Base-by-base conservation (phyloP, 495 filamentous ascomycete genomes). In the Penicillium egyptiacum region DNA sequence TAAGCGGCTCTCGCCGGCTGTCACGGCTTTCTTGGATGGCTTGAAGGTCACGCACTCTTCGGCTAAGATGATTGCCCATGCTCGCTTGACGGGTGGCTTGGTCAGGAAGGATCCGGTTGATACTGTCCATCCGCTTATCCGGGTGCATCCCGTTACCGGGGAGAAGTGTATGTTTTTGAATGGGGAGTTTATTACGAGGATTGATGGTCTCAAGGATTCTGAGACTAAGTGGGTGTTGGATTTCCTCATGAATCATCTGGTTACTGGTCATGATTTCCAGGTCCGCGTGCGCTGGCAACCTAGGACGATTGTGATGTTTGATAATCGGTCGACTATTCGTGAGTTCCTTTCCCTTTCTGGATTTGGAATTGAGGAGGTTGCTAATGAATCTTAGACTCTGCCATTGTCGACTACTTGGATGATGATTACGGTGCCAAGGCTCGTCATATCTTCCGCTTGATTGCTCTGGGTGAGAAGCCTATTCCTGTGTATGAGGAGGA, bases 231-330 rank as follows among this genome's bases (percentile, higher is more conserved):
- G 73, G 63, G 73, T 93, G 17, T 76, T 94, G 58, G 92, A 94
- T 62, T 96, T 96, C 76, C 76, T 97, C 11, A 94, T 89, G 75
- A 85, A 93, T 69, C 92, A 96, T 66, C 86, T 95, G 39, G 83
- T 87, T 5, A 84, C 79, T 23, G 88, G 92, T 16, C 84, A 87
- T 62, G 91, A 96, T 74, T 92, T 94, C 79, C 92, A 97, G 63
- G 86, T 84, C 9, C 79, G 92, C n/a, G 85, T 97, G 47, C 85
- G 87, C 60, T 96, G 91, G 91, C 82, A 88, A 60, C 81, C 84
- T 11, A 82, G 83, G 37, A 94, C 90, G 3, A 91, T 96, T 23
- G 89, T 96, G 9, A 87, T 96, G 11, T 96, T 91, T 85, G 92
- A 96, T 70, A 83, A 83, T 57, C 77, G 82, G 31, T 75, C 71